Evolutionary conservation across 2,329 filamentous ascomycete genomes (phyloP), one percentile per base, ranked within the genome.

Genomic region (Trichocomaceae sp.): DNA sequence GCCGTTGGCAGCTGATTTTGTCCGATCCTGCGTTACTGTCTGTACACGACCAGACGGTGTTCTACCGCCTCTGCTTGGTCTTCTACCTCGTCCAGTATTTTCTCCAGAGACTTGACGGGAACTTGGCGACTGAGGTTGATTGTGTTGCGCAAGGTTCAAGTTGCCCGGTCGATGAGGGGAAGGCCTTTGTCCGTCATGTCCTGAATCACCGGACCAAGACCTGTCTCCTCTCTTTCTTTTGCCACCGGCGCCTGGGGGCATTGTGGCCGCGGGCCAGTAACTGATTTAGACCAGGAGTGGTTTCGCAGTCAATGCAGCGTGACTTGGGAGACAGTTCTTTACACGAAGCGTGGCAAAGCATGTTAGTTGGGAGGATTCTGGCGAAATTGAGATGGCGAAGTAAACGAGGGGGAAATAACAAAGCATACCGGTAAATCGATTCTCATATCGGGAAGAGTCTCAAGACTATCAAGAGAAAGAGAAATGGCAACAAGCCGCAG

Each of bases 161-260:
- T 69, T 74, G 59, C 67, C 70, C 37, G 72, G 75, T 57, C 70
- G 75, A 70, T 76, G 75, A 61, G 72, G 75, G 59, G 75, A 77
- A 58, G 72, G 75, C 59, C 73, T 69, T 54, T 64, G 64, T 52
- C 62, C 63, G 60, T 74, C 71, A 63, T 70, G 69, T 42, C 64
- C 64, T 45, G 69, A 69, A 57, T 77, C 73, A 52, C 70, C 69
- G 42, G 74, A 73, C 66, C 69, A 76, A 39, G 68, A 68, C 62
- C 74, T 67, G 54, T 77, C 75, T 52, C 63, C 66, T 65, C 74
- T 68, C 74, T 84, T 84, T 59, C 82, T 75, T 74, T 84, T 85
- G 52, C 73, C 71, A 60, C 71, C 70, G 54, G 69, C 69, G 60
- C 68, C 69, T 76, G 78, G 44, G 67, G 78, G 72, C 80, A 82